Base-by-base conservation (phyloP, 768 basidiomycete genomes). In the Xerocomellus intermedius region DNA sequence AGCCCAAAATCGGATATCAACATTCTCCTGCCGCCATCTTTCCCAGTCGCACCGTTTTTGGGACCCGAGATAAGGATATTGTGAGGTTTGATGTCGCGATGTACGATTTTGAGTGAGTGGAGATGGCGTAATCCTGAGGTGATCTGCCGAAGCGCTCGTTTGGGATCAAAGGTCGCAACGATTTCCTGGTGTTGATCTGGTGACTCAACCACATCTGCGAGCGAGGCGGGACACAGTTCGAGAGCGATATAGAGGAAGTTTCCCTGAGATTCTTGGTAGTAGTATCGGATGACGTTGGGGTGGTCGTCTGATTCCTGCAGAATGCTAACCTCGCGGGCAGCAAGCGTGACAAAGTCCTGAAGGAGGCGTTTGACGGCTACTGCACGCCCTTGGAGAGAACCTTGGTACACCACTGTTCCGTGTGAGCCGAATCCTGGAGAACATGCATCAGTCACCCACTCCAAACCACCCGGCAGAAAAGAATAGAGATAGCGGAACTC, bases 351-450 rank as follows among this genome's bases (percentile, higher is more conserved):
- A 64, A 98, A 98, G 71, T 98, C 95, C 62, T 87, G 89, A 8
- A 98, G 81, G 4, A 99, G 82, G 0, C 97, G 91, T 71, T 99
- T 98, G 54, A 99, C 94, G n/a, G 97, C 97, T 0, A 99, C 97
- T 0, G 96, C 89, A 49, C 97, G 87, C 0, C 93, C 94, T 75
- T 98, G 96, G n/a, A 98, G 82, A 8, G 94, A 89, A 3, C 96
- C 97, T 65, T 89, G 82, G 73, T 84, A 94, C 4, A 99, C 97
- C 39, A 98, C 90, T 0, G 97, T 99, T 7, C 97, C 97, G 65
- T 98, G 94, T 0, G 94, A 98, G 3, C 95, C 95, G 62, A 89
- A 93, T 5, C 95, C 95, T 97, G 59, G 8, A 33, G 22, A 50
- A 38, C 4, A 49, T n/a, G 16, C 8, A 24, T 55, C 56, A 35